Evolutionary conservation across 2,329 filamentous ascomycete species (phyloP).

Genomic region (Alternaria arborescens): DNA sequence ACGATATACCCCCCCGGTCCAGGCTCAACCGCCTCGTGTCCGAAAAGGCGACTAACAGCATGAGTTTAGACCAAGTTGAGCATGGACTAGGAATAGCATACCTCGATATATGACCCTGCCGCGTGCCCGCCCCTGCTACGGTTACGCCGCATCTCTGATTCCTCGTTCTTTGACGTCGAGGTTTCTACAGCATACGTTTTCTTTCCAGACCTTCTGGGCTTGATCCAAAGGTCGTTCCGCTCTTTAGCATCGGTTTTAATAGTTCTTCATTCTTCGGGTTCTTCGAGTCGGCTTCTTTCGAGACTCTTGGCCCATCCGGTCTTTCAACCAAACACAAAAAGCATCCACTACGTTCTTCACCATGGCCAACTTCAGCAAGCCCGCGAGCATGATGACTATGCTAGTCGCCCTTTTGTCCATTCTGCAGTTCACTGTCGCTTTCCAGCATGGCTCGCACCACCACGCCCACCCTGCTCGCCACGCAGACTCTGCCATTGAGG

Average conservation of each 20-base stretch:
- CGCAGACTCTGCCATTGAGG: slow-evolving; percentile 31
- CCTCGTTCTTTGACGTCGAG: slow-evolving; percentile 41
- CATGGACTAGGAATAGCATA: slow-evolving; percentile 32
- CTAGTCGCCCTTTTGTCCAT: slow-evolving; percentile 45
- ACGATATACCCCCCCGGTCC: slow-evolving; percentile 25
- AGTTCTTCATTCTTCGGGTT: slow-evolving; percentile 13
- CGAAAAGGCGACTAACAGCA: slow-evolving; percentile 25
- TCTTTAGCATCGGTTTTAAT: slow-evolving; percentile 40
- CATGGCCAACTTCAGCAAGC: slow-evolving; percentile 50
- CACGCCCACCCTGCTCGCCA: slow-evolving; percentile 27
- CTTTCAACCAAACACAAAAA: slow-evolving; percentile 16
- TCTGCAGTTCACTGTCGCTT: slow-evolving; percentile 43
- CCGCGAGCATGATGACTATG: slow-evolving; percentile 43
- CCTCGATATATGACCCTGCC: slow-evolving; percentile 44
- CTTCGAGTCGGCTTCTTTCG: slow-evolving; percentile 23
- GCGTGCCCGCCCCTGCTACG: slow-evolving; percentile 36
- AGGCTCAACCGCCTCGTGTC: slow-evolving; percentile 35
- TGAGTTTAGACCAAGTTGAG: slow-evolving; percentile 26
- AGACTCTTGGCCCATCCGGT: slow-evolving; percentile 16
- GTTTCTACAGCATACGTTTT: slow-evolving; percentile 30
- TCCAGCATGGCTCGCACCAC: slow-evolving; percentile 37
- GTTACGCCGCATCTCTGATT: slow-evolving; percentile 39
- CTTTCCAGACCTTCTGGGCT: slow-evolving; percentile 41
- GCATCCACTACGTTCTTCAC: slow-evolving; percentile 15
- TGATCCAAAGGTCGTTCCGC: slow-evolving; percentile 44